Evolutionary conservation across 768 basidiomycete genomes (phyloP), one percentile per base, ranked within the genome.

Genomic region (Steccherinum ochraceum): DNA sequence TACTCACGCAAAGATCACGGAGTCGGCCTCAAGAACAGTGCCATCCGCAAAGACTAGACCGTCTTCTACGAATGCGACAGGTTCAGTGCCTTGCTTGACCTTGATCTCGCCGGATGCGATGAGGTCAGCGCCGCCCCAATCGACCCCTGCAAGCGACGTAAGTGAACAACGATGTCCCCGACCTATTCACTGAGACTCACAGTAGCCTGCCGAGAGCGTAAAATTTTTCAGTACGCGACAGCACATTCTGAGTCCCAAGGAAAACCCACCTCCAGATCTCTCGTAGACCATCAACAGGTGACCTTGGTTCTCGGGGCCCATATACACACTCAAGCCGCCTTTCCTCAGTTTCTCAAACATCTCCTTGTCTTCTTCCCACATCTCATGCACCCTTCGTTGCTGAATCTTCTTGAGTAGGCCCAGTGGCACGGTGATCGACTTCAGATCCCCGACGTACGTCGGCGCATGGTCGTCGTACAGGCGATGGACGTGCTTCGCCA

Each of bases 261-360:
- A n/a, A n/a, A 10, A 52, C 61, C 43, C 56, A 68, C 72, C 70
- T 58, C 67, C 69, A 12, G 54, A 48, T 5, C 64, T 52, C 48
- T 68, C 64, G 52, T 55, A 67, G 10, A 68, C 49, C 40, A 67
- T 40, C 18, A 62, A 46, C 10, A 56, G 56, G 20, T 53, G 40
- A 5, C 72, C 72, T 12, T 64, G 48, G 12, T 67, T 69, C 30
- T 68, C 63, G 5, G 44, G 46, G 0, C 72, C 71, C 51, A 66
- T 63, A 42, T 64, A 63, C 21, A 72, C 46, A 26, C 63, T 62
- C 44, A 75, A 46, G 2, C 73, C 73, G 2, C 66, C 69, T 46
- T 67, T 64, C 30, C 56, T 45, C 51, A 73, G 49, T 2, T 64
- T 67, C 10, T 69, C 64, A 42, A 66, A 65, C 55, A 72, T 61